These are phyloP conservation scores for Neurospora sp. DNA, from an alignment of 495 filamentous ascomycete genomes.

Conservation along the genomic window DNA sequence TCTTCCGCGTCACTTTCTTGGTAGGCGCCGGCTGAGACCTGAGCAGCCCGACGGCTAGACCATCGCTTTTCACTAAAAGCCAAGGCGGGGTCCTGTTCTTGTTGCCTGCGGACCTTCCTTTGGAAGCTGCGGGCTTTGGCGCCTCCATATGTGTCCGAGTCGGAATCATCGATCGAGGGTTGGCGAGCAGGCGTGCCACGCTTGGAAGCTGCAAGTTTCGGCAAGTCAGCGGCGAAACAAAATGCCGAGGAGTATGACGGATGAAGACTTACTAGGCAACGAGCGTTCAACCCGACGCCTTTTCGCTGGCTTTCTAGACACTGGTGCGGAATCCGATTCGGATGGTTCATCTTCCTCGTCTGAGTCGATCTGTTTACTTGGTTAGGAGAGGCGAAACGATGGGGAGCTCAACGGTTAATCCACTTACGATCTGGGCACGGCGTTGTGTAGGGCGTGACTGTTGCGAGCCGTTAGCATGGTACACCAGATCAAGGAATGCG, in stretches of 20 bases:
- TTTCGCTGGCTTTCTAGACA: conserved; percentile 38
- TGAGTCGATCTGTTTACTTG: conserved; percentile 49
- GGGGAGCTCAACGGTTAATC: neutral
- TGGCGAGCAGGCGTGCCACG: conserved; percentile 52
- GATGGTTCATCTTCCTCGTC: conserved; percentile 68
- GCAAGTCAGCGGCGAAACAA: conserved; percentile 14
- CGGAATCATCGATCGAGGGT: conserved; percentile 49
- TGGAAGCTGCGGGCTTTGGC: conserved; percentile 53
- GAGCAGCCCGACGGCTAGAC: conserved; percentile 77
- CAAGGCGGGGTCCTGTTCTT: conserved; percentile 47
- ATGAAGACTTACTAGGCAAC: conserved; percentile 32
- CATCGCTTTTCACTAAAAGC: conserved; percentile 72
- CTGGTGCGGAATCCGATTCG: conserved; percentile 50
- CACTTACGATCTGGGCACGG: conserved; percentile 37
- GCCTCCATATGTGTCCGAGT: conserved; percentile 66
- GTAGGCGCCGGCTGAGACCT: conserved; percentile 78
- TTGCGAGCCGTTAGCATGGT: conserved; percentile 25
- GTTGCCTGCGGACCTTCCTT: conserved; percentile 63
- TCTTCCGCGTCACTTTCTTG: conserved; percentile 68
- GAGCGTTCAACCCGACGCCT: conserved; percentile 41
- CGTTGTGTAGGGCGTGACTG: conserved; percentile 44
- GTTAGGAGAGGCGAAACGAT: conserved; percentile 13
- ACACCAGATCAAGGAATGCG: neutral
- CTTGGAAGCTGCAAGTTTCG: conserved; percentile 49
- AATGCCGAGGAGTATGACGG: neutral